phyloP scores from a whole-genome alignment of 441 rosid genomes.

The Mallotus japonicus region DNA sequence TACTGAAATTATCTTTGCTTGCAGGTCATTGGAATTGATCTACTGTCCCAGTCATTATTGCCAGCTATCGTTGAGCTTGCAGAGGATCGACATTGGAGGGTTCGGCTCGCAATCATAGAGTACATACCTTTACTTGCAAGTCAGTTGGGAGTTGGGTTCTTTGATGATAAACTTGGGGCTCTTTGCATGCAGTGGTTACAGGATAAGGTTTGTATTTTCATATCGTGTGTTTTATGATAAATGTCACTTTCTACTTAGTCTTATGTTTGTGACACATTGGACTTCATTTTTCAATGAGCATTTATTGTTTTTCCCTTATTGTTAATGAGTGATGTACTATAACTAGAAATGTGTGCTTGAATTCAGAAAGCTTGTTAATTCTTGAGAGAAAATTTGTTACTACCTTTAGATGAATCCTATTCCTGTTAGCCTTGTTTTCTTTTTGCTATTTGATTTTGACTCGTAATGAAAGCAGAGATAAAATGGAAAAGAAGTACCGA shows the following conservation, averaged over 20 bases:
- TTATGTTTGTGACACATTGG: not conserved
- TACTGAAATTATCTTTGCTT: conserved; percentile 23
- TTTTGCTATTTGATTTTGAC: not conserved
- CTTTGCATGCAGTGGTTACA: conserved; percentile 99
- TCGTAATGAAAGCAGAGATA: not conserved
- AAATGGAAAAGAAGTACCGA: not conserved
- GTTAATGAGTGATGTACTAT: not conserved
- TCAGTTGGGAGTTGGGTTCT: conserved; percentile 89
- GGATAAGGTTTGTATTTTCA: conserved; percentile 63
- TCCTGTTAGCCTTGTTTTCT: not conserved
- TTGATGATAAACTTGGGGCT: conserved; percentile 93
- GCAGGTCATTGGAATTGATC: conserved; percentile 96
- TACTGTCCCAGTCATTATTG: conserved; percentile 82
- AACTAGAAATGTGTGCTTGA: conserved; percentile 1
- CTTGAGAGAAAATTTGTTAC: not conserved
- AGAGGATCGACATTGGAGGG: conserved; percentile 99
- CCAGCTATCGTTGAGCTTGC: conserved; percentile 99
- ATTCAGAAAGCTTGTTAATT: not conserved
- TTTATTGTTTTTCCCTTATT: not conserved
- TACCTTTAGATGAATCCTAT: no score
- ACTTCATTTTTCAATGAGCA: not conserved
- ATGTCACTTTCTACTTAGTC: not conserved
- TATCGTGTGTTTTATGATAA: not conserved
- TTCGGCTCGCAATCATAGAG: conserved; percentile 93
- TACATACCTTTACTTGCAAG: conserved; percentile 93